Base-by-base conservation (phyloP, 2,329 filamentous ascomycete genomes). In the Sporothrix globosa region DNA sequence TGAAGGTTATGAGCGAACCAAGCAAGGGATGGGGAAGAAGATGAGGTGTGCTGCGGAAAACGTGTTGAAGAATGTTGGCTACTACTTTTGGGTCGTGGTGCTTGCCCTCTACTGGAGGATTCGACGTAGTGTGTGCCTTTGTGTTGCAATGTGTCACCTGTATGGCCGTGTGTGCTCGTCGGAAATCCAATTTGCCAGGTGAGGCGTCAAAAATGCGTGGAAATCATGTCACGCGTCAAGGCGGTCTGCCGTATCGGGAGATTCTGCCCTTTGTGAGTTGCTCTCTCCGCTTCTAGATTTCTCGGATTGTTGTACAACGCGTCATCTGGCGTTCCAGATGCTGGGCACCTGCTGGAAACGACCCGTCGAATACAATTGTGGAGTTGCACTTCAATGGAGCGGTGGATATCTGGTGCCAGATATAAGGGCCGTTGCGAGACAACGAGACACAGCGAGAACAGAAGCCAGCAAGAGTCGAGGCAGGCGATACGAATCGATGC, bases 101-200 rank as follows among this genome's bases (percentile, higher is more conserved):
- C 46, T 44, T 44, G 11, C 9, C 41, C 39, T 66, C 54, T 69
- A 54, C 53, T 27, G 34, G 24, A 30, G 48, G 50, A 34, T 48
- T 56, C 65, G 68, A 60, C 68, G 50, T 56, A 56, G 34, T 58
- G 58, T 34, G 34, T 66, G 60, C 68, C 68, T 50, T 69, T 48
- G 58, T 69, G 58, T 52, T 17, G 24, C 21, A 48, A 46, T 54
- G 48, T 56, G 50, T 69, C 17, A n/a, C 46, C 44, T 14, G 14
- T n/a, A 5, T 48, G 46, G 46, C 7, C 48, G 34, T 34, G 27
- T 41, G 58, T 52, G 50, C 58, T 54, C 46, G 17, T 61, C 48
- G 60, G n/a, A 66, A 60, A 70, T 66, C 48, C 39, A 66, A 70
- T 70, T 70, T 66, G n/a, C 41, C 56, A 70, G 56, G 68, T 41